These are phyloP conservation scores for Cyclotella cryptica DNA, from an alignment of 108 stramenopile genomes.

Conservation along the genomic window DNA sequence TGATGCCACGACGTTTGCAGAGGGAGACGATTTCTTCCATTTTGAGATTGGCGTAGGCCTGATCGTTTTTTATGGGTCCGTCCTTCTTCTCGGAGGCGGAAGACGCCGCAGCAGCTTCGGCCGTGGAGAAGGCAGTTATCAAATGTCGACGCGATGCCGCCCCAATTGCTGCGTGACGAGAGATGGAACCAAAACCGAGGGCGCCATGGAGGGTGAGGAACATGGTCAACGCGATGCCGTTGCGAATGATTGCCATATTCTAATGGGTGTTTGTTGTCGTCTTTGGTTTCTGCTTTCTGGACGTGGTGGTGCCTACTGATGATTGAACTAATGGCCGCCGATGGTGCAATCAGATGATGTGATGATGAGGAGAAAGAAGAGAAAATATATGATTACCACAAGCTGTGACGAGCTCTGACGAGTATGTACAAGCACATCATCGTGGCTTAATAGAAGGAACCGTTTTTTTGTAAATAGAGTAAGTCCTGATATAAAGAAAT, in stretches of 20 bases:
- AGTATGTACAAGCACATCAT: too few relatives aligned
- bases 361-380: too few relatives aligned
- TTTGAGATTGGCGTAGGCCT: constrained; percentile 48
- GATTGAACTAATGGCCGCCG: too few relatives aligned
- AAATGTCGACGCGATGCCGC: constrained; percentile 22
- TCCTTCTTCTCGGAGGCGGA: constrained; percentile 13
- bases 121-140: constrained; percentile 39
- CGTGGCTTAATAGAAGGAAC: too few relatives aligned
- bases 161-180: not conserved
- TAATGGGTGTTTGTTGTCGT: not conserved
- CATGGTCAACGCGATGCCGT: constrained; percentile 43
- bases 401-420: too few relatives aligned
- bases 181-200: constrained; percentile 32
- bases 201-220: constrained; percentile 37
- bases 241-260: constrained; percentile 8
- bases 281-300: too few relatives aligned
- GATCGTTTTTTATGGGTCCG: not conserved
- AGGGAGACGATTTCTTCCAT: constrained; percentile 92
- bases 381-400: too few relatives aligned
- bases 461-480: too few relatives aligned
- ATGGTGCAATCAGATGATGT: too few relatives aligned
- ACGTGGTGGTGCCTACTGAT: too few relatives aligned
- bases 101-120: constrained; percentile 18
- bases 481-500: too few relatives aligned
- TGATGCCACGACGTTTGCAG: constrained; percentile 96